These are phyloP conservation scores for Terfezia claveryi DNA, from an alignment of 495 filamentous ascomycete species.

Conservation along the genomic window DNA sequence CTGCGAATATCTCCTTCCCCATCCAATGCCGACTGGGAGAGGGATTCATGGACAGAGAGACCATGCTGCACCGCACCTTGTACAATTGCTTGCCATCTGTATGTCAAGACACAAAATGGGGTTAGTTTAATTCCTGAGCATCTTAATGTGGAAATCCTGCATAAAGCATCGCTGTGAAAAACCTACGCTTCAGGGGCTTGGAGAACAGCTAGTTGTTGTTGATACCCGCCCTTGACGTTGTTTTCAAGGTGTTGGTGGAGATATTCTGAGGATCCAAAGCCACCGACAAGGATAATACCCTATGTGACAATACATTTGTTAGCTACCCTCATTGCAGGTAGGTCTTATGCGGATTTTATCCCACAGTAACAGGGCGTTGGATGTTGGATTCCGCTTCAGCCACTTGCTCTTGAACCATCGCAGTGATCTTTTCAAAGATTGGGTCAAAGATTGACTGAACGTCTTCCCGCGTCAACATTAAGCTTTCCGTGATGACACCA, in stretches of 20 bases:
- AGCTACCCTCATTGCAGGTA: constrained; percentile 17
- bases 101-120: background rate
- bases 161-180: background rate
- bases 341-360: constrained; percentile 22
- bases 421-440: constrained; percentile 38
- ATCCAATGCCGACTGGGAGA: no score
- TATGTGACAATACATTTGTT: background rate
- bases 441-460: constrained; percentile 44
- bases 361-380: constrained; percentile 34
- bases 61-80: constrained; percentile 43
- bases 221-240: constrained; percentile 32
- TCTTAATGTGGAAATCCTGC: background rate
- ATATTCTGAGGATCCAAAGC: constrained; percentile 47
- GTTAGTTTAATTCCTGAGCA: background rate
- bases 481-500: constrained; percentile 37
- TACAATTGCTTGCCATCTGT: constrained; percentile 49
- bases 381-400: constrained; percentile 36
- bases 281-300: constrained; percentile 45
- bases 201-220: background rate
- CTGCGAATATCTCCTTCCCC: no score
- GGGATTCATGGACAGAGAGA: constrained; percentile 14
- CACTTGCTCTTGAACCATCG: constrained; percentile 38
- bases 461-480: constrained; percentile 36
- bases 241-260: constrained; percentile 41
- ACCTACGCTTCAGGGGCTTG: background rate